Evolutionary conservation across 2,329 filamentous ascomycete genomes (phyloP).

Genomic region (Xylariaceae sp.): DNA sequence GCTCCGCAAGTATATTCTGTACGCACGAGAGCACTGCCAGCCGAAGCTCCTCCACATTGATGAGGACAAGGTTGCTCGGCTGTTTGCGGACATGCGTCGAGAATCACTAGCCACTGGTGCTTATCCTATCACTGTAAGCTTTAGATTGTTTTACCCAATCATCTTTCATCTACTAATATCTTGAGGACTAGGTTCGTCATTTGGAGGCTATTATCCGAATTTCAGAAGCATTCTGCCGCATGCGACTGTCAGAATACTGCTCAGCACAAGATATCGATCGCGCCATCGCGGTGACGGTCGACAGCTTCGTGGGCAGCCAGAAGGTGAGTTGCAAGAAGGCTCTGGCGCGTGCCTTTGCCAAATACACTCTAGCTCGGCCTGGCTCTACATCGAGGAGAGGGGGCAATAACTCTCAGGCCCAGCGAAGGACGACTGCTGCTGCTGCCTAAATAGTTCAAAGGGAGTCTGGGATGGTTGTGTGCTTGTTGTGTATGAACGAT

Average conservation of each 20-base stretch:
- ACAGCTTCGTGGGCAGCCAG: conserved; percentile 92
- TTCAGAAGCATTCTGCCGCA: conserved; percentile 90
- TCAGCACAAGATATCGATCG: conserved; percentile 87
- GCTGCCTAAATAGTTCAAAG: conserved; percentile 21
- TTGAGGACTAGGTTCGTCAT: conserved; percentile 71
- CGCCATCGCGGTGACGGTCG: conserved; percentile 92
- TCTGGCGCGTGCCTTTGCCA: conserved; percentile 87
- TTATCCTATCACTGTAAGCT: conserved; percentile 91
- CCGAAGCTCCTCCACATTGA: conserved; percentile 98
- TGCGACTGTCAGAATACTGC: conserved; percentile 97
- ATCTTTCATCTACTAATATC: conserved; percentile 17
- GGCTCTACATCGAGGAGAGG: conserved; percentile 27
- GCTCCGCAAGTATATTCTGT: conserved; percentile 93
- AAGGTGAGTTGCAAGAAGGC: conserved; percentile 98
- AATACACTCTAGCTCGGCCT: conserved; percentile 68
- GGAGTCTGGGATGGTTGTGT: no score
- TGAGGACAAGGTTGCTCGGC: conserved; percentile 88
- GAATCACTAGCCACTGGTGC: conserved; percentile 91
- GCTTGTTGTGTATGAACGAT: no score
- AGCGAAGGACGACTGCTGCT: conserved; percentile 20
- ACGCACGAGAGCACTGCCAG: conserved; percentile 80
- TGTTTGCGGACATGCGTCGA: conserved; percentile 94
- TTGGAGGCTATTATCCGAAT: conserved; percentile 97
- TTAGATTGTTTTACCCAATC: neutral
- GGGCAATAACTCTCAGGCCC: conserved; percentile 20